Conservation (phyloP, 1,284 basidiomycete genomes). For the Malassezia caprae region DNA sequence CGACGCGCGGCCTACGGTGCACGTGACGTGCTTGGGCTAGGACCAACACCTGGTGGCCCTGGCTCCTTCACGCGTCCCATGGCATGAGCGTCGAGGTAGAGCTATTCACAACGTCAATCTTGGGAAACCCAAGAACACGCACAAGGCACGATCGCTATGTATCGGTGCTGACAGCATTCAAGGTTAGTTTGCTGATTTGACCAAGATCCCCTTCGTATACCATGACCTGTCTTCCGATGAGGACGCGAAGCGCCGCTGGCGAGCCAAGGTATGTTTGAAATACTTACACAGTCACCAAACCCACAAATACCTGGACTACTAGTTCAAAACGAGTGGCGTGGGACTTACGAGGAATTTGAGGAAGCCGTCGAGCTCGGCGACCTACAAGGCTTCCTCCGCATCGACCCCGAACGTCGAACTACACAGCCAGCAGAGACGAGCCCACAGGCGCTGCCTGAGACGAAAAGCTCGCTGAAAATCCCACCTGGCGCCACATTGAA, state of each 20-base stretch:
- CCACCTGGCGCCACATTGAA: neutral
- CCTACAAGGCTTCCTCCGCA: conserved; percentile 36
- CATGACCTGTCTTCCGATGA: conserved; percentile 45
- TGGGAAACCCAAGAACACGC: conserved; percentile 41
- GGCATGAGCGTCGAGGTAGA: conserved; percentile 26
- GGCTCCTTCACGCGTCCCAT: neutral
- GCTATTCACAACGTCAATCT: conserved; percentile 47
- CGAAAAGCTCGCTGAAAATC: neutral
- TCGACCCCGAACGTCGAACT: conserved; percentile 18
- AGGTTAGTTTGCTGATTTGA: neutral
- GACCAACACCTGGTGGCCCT: neutral
- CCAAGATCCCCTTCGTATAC: conserved; percentile 37
- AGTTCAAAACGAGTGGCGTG: conserved; percentile 47
- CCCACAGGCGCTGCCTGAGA: neutral
- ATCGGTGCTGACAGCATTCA: conserved; percentile 26
- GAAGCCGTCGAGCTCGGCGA: conserved; percentile 46
- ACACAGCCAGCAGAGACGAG: neutral
- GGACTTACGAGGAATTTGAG: conserved; percentile 46
- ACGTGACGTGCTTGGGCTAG: conserved; percentile 9
- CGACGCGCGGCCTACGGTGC: conserved; percentile 16
- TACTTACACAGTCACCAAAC: conserved; percentile 23
- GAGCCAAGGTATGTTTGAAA: conserved; percentile 28
- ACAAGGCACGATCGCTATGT: conserved; percentile 42
- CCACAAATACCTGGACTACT: conserved; percentile 40
- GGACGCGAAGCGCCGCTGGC: conserved; percentile 43